Conservation (phyloP, 805 yeast genomes). For the Yarrowia sp. region DNA sequence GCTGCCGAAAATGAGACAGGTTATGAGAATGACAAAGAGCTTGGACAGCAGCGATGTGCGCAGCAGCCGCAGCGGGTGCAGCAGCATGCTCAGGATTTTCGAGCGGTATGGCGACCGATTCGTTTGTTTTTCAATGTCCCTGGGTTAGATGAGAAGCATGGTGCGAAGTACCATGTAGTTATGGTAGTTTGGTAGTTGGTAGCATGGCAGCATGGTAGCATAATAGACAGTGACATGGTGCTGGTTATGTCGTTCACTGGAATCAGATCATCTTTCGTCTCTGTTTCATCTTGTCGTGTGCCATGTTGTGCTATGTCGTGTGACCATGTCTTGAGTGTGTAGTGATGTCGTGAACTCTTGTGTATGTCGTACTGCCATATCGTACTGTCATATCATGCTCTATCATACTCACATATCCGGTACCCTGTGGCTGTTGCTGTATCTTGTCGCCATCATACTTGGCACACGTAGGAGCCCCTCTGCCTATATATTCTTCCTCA, state of each 20-base stretch:
- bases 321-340: no score
- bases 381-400: no score
- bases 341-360: no score
- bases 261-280: no score
- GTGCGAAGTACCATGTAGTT: no score
- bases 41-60: neutral
- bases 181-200: no score
- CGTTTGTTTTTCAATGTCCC: constrained; percentile 8
- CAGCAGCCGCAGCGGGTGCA: neutral
- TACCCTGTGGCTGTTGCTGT: neutral
- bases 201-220: no score
- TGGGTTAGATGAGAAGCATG: neutral
- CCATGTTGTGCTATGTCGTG: no score
- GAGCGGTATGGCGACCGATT: neutral
- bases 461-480: neutral
- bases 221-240: no score
- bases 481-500: neutral
- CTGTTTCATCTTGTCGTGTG: no score
- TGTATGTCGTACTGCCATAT: no score
- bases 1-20: constrained; percentile 3
- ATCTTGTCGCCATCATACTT: neutral
- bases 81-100: neutral
- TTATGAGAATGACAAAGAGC: neutral
- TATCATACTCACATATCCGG: neutral
- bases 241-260: no score